Evolutionary conservation across 192 early-diverging fungal species (phyloP).

Genomic region (Podila verticillata): DNA sequence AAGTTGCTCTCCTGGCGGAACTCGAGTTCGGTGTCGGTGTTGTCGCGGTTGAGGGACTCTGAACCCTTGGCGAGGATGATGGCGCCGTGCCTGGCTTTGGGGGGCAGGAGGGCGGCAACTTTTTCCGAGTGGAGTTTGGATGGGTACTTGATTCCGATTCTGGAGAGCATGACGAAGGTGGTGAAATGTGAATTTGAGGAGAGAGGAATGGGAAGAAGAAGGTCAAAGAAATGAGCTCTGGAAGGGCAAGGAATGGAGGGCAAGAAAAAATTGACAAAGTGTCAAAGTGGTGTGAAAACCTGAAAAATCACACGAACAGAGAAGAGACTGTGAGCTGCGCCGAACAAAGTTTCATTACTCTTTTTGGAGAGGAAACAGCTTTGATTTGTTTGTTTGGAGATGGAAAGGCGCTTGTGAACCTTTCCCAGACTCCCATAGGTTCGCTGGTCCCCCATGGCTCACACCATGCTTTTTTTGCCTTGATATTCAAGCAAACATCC

Average conservation of each 20-base stretch:
- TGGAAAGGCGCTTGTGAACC: too few species aligned
- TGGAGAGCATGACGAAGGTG: slow-evolving; percentile 20
- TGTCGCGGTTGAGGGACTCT: slow-evolving; percentile 63
- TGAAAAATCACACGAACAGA: background rate
- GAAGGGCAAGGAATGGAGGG: too few species aligned
- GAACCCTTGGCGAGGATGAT: slow-evolving; percentile 70
- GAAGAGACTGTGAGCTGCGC: too few species aligned
- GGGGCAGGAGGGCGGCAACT: slow-evolving; percentile 56
- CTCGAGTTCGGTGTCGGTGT: slow-evolving; percentile 81
- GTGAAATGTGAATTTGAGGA: too few species aligned
- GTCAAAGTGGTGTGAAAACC: background rate
- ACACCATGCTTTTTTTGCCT: too few species aligned
- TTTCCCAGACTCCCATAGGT: too few species aligned
- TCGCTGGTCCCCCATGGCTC: too few species aligned
- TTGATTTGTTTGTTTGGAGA: too few species aligned
- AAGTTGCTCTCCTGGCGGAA: slow-evolving; percentile 93
- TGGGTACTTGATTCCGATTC: slow-evolving; percentile 57
- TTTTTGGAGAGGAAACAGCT: too few species aligned
- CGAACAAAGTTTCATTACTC: too few species aligned
- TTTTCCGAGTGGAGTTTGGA: slow-evolving; percentile 66
- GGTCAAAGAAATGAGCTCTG: background rate
- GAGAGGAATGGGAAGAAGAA: background rate
- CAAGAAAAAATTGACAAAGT: too few species aligned
- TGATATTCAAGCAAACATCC: too few species aligned
- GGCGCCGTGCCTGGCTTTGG: slow-evolving; percentile 51